Evolutionary conservation across 2,329 filamentous ascomycete genomes (phyloP).

Genomic region (Dactylellina drechsleri): DNA sequence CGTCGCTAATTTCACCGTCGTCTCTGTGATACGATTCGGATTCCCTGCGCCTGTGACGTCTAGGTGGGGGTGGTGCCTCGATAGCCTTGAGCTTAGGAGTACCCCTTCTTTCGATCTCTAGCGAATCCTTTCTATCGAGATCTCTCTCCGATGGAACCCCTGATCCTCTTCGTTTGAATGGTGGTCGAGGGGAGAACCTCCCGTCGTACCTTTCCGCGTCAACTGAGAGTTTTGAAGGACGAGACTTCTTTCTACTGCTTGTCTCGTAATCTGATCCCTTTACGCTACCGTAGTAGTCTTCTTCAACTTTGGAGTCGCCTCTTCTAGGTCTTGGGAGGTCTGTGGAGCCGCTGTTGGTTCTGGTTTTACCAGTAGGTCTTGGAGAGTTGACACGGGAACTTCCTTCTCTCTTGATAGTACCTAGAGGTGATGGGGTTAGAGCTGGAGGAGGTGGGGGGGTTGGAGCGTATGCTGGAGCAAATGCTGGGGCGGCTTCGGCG

Average conservation of each 20-base stretch:
- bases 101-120: slow-evolving; percentile 42
- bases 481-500: slow-evolving; percentile 27
- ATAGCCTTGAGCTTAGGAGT: slow-evolving; percentile 52
- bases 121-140: slow-evolving; percentile 33
- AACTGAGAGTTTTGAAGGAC: slow-evolving; percentile 40
- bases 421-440: slow-evolving; percentile 48
- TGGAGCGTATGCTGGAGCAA: slow-evolving; percentile 47
- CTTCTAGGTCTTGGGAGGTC: slow-evolving; percentile 45
- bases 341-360: slow-evolving; percentile 44
- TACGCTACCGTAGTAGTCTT: slow-evolving; percentile 50
- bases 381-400: slow-evolving; percentile 46
- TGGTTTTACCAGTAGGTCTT: slow-evolving; percentile 23
- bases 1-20: slow-evolving; percentile 47
- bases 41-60: slow-evolving; percentile 45
- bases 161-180: slow-evolving; percentile 41
- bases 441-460: slow-evolving; percentile 51
- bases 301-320: slow-evolving; percentile 43
- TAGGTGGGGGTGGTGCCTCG: slow-evolving; percentile 41
- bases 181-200: slow-evolving; percentile 45
- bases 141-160: slow-evolving; percentile 45
- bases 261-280: slow-evolving; percentile 52
- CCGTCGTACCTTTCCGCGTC: slow-evolving; percentile 40
- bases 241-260: slow-evolving; percentile 30
- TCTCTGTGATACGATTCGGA: slow-evolving; percentile 50
- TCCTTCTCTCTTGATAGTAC: slow-evolving; percentile 33